These are phyloP conservation scores for Candida mesenterica DNA, from an alignment of 1,139 yeast genomes.

Conservation along the genomic window DNA sequence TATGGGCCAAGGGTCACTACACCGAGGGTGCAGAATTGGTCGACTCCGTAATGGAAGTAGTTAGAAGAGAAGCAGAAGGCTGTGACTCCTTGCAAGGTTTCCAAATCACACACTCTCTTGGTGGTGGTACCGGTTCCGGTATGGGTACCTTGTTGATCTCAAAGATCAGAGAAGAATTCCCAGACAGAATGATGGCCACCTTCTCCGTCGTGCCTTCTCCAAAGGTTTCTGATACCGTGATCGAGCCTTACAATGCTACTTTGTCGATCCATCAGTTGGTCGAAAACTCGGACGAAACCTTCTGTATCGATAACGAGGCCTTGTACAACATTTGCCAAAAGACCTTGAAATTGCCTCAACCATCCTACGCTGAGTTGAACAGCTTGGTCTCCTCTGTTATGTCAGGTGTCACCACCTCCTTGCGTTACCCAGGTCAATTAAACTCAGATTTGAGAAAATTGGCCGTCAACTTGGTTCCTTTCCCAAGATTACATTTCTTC, in stretches of 20 bases:
- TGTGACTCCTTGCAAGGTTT: slow-evolving; percentile 92
- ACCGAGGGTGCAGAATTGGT: slow-evolving; percentile 95
- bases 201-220: slow-evolving; percentile 92
- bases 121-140: slow-evolving; percentile 98
- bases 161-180: slow-evolving; percentile 29
- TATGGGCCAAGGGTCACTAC: slow-evolving; percentile 96
- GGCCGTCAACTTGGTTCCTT: slow-evolving; percentile 91
- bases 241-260: slow-evolving; percentile 92
- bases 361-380: slow-evolving; percentile 76
- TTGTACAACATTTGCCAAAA: slow-evolving; percentile 84
- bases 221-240: slow-evolving; percentile 87
- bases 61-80: slow-evolving; percentile 91
- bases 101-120: slow-evolving; percentile 89
- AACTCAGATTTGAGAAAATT: slow-evolving; percentile 88
- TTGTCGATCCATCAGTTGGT: slow-evolving; percentile 89
- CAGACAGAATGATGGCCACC: slow-evolving; percentile 95
- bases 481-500: slow-evolving; percentile 92
- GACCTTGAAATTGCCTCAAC: slow-evolving; percentile 77
- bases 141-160: slow-evolving; percentile 52
- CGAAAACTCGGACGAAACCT: slow-evolving; percentile 87
- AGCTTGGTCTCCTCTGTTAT: slow-evolving; percentile 81
- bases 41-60: slow-evolving; percentile 82
- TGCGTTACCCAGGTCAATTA: slow-evolving; percentile 92
- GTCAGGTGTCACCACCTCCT: slow-evolving; percentile 89
- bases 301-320: slow-evolving; percentile 94